Evolutionary conservation across 2,329 filamentous ascomycete species (phyloP), one percentile per base, ranked within the genome.

Genomic region (Aspergillus sp.): DNA sequence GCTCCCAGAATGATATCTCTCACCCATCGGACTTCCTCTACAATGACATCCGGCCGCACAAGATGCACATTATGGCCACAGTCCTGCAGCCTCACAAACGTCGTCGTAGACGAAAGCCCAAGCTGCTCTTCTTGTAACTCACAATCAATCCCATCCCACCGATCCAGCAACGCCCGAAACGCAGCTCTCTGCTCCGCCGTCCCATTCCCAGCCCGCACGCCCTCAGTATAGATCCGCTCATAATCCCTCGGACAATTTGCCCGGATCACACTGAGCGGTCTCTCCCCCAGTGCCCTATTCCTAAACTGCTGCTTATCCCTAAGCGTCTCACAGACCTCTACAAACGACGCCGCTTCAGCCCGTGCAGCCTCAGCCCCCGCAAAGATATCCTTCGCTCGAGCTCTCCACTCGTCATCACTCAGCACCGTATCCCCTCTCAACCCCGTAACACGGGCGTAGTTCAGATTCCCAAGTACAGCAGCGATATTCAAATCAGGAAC

Each of bases 21-120:
- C 35, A 74, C 74, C 75, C 74, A 77, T 41, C 54, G 54, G 8
- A 77, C 66, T 58, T 74, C 74, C 21, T 68, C 61, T 6, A 68
- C 72, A 48, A 78, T 64, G 17, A 73, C 62, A 43, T 77, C 75
- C 14, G 75, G 75, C 41, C 66, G 62, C 7, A 68, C 56, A 33
- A 75, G 51, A 57, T 76, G 70, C 9, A 77, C 66, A 64, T 76
- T 67, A 64, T 77, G 75, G 3, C 75, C 74, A 59, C 71, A 73
- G 17, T 73, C 70, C 9, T 65, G 60, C 33, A 76, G 17, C 58
- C 73, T 60, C 8, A 74, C 65, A 9, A 73, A 66, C 24, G 62
- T 66, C 21, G 56, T 64, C 2, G 62, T 69, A 8, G 64, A 66
- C 0, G 73, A 75, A 40, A 77, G 55, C 31, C 52, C 52, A 39